Percentiles rank a stretch among this genome's conserved stretches.
Evolutionary conservation across 345 rosid genomes (phyloP).

Genomic region (Mercurialis annua): DNA sequence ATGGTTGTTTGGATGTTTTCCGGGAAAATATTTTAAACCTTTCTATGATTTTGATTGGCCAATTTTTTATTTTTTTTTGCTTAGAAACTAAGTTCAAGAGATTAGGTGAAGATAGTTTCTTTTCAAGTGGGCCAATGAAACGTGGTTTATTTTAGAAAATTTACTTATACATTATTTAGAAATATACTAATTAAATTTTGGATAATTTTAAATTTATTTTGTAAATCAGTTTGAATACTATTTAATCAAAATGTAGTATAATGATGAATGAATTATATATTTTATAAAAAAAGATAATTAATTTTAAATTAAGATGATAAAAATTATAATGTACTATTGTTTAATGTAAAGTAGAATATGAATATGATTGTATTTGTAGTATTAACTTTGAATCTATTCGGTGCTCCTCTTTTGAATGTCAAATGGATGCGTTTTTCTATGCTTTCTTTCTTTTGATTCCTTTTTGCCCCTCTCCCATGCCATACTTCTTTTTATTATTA

Average conservation of each 20-base stretch:
- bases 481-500: neutral
- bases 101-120: constrained; percentile 20
- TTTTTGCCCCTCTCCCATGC: neutral
- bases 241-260: neutral
- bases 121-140: constrained; percentile 18
- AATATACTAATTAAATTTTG: no score
- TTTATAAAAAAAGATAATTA: no score
- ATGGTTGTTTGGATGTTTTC: constrained; percentile 2
- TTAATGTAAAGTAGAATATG: no score
- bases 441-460: constrained; percentile 23
- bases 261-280: no score
- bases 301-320: no score
- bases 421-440: constrained; percentile 14
- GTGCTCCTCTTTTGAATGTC: constrained; percentile 7
- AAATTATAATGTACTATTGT: no score
- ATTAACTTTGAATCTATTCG: constrained; percentile 16
- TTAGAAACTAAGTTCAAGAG: constrained; percentile 20
- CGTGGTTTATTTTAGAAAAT: constrained; percentile 4
- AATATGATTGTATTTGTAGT: neutral
- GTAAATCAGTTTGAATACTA: neutral
- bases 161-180: neutral
- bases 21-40: neutral
- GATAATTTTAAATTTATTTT: no score
- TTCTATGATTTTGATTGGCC: neutral
- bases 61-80: neutral